These are phyloP conservation scores for Monascus purpureus DNA, from an alignment of 495 filamentous ascomycete species.

Conservation along the genomic window DNA sequence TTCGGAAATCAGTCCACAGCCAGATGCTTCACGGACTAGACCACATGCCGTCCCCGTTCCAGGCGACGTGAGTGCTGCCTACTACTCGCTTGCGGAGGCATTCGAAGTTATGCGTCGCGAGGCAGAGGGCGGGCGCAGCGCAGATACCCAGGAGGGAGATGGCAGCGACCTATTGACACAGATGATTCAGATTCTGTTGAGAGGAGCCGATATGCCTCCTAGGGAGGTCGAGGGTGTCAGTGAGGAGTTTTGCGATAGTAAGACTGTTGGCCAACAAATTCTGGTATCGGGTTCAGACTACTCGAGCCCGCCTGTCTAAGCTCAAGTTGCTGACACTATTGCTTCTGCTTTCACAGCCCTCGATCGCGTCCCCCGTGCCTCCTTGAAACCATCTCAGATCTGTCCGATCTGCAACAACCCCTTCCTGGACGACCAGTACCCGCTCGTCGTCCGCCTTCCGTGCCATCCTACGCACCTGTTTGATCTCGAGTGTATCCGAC, in stretches of 20 bases:
- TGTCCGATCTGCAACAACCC: slow-evolving; percentile 81
- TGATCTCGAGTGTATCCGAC: slow-evolving; percentile 87
- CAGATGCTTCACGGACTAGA: slow-evolving; percentile 25
- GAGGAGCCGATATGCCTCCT: slow-evolving; percentile 51
- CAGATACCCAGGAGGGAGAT: slow-evolving; percentile 8
- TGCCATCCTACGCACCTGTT: slow-evolving; percentile 74
- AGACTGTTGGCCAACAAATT: slow-evolving; percentile 2
- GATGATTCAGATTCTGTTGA: slow-evolving; percentile 49
- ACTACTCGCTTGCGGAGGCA: slow-evolving; percentile 46
- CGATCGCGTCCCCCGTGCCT: slow-evolving; percentile 62
- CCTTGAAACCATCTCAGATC: slow-evolving; percentile 47
- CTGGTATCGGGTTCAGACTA: too few species aligned
- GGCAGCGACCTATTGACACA: slow-evolving; percentile 37
- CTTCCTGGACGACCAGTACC: slow-evolving; percentile 65
- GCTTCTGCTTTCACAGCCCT: too few species aligned
- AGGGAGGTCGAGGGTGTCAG: slow-evolving; percentile 57
- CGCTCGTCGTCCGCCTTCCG: slow-evolving; percentile 75
- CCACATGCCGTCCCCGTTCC: slow-evolving; percentile 58
- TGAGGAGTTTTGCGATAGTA: slow-evolving; percentile 64
- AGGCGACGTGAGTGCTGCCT: slow-evolving; percentile 51
- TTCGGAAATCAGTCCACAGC: slow-evolving; percentile 43
- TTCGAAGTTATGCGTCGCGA: slow-evolving; percentile 34
- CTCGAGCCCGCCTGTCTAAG: too few species aligned
- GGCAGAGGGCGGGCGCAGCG: slow-evolving; percentile 5
- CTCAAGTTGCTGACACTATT: neutral